Evolutionary conservation across 2,329 filamentous ascomycete species (phyloP).

Genomic region (Sphaerostilbella broomeana): DNA sequence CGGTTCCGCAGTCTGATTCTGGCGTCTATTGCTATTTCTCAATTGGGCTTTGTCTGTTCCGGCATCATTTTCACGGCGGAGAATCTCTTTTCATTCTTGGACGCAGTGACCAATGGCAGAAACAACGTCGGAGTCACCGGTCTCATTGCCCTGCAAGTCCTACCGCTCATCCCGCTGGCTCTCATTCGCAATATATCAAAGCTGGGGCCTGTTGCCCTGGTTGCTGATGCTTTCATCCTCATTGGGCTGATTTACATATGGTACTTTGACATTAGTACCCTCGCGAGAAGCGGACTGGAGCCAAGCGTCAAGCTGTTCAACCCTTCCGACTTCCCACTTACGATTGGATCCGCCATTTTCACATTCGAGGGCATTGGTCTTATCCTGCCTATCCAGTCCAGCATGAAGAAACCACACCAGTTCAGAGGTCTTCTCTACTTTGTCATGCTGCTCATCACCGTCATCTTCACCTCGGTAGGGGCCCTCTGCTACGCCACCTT

Average conservation of each 20-base stretch:
- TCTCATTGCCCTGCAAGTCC: conserved; percentile 60
- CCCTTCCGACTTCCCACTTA: conserved; percentile 60
- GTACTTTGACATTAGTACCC: conserved; percentile 57
- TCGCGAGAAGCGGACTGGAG: conserved; percentile 51
- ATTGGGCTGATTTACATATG: conserved; percentile 68
- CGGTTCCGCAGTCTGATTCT: conserved; percentile 61
- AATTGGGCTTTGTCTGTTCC: conserved; percentile 71
- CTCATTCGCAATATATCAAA: conserved; percentile 71
- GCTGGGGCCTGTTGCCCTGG: conserved; percentile 59
- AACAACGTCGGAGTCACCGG: conserved; percentile 42
- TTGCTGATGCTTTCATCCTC: conserved; percentile 67
- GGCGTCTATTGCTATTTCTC: conserved; percentile 63
- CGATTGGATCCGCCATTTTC: conserved; percentile 67
- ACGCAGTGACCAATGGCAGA: conserved; percentile 49
- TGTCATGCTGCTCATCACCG: conserved; percentile 67
- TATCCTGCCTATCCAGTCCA: conserved; percentile 69
- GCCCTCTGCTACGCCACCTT: conserved; percentile 70
- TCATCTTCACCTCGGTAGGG: conserved; percentile 66
- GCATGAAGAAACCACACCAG: conserved; percentile 63
- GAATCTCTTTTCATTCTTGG: conserved; percentile 61
- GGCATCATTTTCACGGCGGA: conserved; percentile 73
- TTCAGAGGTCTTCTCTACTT: conserved; percentile 59
- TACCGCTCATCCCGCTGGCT: conserved; percentile 58
- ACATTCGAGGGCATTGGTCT: conserved; percentile 74
- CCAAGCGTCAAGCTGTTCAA: conserved; percentile 63